Conservation (phyloP, 1,284 basidiomycete species). For the Pseudozyma thailandica region DNA sequence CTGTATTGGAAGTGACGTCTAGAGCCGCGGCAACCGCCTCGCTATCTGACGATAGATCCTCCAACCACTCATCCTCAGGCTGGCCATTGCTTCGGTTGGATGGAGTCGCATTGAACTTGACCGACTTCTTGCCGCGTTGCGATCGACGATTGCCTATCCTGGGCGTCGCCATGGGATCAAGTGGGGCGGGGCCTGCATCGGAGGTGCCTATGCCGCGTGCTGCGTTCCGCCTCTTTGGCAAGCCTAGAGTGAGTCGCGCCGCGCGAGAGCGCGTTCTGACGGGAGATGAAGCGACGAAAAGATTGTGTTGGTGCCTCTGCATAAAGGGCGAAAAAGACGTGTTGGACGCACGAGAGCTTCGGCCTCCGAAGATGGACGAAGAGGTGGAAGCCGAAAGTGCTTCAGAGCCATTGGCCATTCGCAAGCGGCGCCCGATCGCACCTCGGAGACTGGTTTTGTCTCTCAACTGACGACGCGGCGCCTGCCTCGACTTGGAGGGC, state of each 20-base stretch:
- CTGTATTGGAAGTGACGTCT: not conserved
- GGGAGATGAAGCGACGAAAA: conserved; percentile 53
- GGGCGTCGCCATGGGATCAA: conserved; percentile 36
- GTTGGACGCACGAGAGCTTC: conserved; percentile 41
- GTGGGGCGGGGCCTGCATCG: conserved; percentile 13
- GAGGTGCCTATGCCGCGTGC: conserved; percentile 10
- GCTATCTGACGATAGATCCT: conserved; percentile 27
- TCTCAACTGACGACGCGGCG: conserved; percentile 29
- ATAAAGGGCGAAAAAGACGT: conserved; percentile 27
- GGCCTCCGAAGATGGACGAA: conserved; percentile 40
- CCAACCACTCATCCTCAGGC: conserved; percentile 43
- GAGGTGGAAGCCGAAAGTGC: conserved; percentile 36
- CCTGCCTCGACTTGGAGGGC: conserved; percentile 22
- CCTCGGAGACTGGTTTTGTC: conserved; percentile 18
- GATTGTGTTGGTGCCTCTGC: conserved; percentile 26
- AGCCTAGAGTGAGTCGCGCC: conserved; percentile 18
- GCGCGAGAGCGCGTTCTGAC: conserved; percentile 42
- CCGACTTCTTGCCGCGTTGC: conserved; percentile 25
- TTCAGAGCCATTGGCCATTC: conserved; percentile 27
- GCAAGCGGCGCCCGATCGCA: conserved; percentile 18
- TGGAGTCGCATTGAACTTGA: conserved; percentile 20
- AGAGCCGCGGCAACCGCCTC: conserved; percentile 17
- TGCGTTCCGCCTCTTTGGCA: conserved; percentile 17
- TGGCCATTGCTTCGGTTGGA: conserved; percentile 1
- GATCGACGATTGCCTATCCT: conserved; percentile 23